These are phyloP conservation scores for Uronychia setigera DNA, from an alignment of 73 alveolate genomes.

Conservation along the genomic window DNA sequence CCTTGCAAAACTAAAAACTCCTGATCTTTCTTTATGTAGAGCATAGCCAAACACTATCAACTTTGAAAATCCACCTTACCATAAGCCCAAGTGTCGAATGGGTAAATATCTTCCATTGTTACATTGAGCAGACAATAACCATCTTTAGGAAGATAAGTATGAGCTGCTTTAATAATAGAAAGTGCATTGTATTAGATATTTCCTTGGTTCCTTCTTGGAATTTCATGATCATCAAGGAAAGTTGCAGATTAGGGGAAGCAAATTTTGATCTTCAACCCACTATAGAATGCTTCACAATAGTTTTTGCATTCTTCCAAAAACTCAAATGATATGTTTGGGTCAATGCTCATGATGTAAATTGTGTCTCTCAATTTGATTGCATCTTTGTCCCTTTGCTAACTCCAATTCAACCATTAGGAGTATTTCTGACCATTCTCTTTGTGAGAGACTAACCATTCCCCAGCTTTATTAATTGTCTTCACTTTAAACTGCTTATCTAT, in stretches of 20 bases:
- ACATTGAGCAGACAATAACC: constrained; percentile 85
- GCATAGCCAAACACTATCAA: constrained; percentile 75
- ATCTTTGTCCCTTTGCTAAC: constrained; percentile 12
- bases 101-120: constrained; percentile 85
- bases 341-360: constrained; percentile 54
- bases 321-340: constrained; percentile 24
- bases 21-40: constrained; percentile 45
- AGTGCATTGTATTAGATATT: constrained; percentile 64
- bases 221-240: constrained; percentile 17
- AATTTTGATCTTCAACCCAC: constrained; percentile 44
- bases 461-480: constrained; percentile 13
- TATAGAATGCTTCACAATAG: constrained; percentile 43
- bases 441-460: constrained; percentile 45
- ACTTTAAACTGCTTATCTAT: constrained; percentile 17
- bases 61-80: neutral
- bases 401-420: constrained; percentile 23
- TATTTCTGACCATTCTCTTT: constrained; percentile 47
- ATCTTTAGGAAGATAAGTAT: constrained; percentile 77
- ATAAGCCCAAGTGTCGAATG: constrained; percentile 80
- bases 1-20: constrained; percentile 80
- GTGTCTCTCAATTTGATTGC: constrained; percentile 18
- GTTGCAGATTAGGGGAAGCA: constrained; percentile 18
- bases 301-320: constrained; percentile 12
- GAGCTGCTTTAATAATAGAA: constrained; percentile 66
- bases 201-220: constrained; percentile 23